Percentiles rank a stretch among this genome's conserved stretches.
phyloP scores from a whole-genome alignment of 2,329 filamentous ascomycete genomes.

The Calonectria leucothoes region DNA sequence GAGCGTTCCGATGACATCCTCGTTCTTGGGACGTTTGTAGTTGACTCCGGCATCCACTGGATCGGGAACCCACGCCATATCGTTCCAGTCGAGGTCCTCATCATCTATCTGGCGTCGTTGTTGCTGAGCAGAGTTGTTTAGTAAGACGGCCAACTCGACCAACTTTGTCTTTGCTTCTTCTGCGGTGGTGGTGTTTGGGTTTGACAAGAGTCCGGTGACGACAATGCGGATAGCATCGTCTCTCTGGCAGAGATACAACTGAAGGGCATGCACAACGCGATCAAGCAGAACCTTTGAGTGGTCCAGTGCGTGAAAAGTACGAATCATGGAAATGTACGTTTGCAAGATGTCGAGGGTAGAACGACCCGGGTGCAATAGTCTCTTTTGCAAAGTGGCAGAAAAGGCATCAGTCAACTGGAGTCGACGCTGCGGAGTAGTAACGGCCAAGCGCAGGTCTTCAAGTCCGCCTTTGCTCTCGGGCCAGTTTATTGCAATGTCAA shows the following conservation, averaged over 20 bases:
- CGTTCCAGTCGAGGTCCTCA: constrained; percentile 86
- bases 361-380: constrained; percentile 79
- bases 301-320: constrained; percentile 80
- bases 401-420: constrained; percentile 78
- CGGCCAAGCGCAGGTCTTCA: constrained; percentile 77
- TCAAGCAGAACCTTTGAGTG: constrained; percentile 82
- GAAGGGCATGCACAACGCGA: constrained; percentile 77
- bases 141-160: constrained; percentile 74
- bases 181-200: constrained; percentile 64
- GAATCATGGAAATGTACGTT: constrained; percentile 83
- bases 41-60: constrained; percentile 93
- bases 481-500: constrained; percentile 84
- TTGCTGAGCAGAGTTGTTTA: constrained; percentile 70
- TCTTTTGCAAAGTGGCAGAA: constrained; percentile 70
- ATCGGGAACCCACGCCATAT: constrained; percentile 93
- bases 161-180: constrained; percentile 63
- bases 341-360: constrained; percentile 82
- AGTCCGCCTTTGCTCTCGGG: constrained; percentile 77
- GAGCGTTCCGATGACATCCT: constrained; percentile 92
- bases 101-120: constrained; percentile 66
- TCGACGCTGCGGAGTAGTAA: constrained; percentile 76
- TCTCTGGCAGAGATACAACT: constrained; percentile 80
- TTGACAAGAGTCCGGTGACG: constrained; percentile 78
- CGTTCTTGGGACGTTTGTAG: constrained; percentile 88
- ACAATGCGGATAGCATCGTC: constrained; percentile 84